Base-by-base conservation (phyloP, 306 rosid genomes). In the Hippophae tibetana region DNA sequence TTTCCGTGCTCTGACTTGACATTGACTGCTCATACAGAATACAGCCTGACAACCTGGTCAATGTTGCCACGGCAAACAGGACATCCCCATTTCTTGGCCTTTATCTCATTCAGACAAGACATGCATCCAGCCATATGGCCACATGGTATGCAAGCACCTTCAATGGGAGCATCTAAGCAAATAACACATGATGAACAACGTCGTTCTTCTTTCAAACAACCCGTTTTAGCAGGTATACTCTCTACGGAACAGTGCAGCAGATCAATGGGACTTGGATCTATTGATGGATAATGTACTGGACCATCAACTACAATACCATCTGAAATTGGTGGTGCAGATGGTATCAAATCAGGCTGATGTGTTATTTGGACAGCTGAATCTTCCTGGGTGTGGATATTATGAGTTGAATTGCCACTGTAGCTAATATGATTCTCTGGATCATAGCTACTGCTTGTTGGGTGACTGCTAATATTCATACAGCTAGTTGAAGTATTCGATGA, bases 41-140 rank as follows among this genome's bases (percentile, higher is more conserved):
- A 93, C 56, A 93, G 64, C 87, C 76, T 86, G 62, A 89, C 69
- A 58, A 93, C 68, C 68, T 88, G 95, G 74, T 84, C 76, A 47
- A 93, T 93, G 75, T 89, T 84, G 13, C 90, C 67, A 12, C 99
- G 95, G 56, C 99, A 93, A 18, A 93, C 99, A 0, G 99, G 99
- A 75, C 99, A 93, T 47, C 95, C 96, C 97, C 99, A 89, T 58
- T 93, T 93, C 84, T 89, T 89, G 48, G 84, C 60, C 61, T 80
- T 79, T 61, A 93, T 77, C 83, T 86, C 97, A 2, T 77, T 79
- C 90, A 93, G 75, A 78, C 99, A 93, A 61, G 86, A 75, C 97
- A 93, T 93, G 78, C 99, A 93, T 69, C 97, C 97, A 27, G 83
- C 94, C 81, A 93, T 94, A 73, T 93, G 99, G 57, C 99, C 97